Base-by-base conservation (phyloP, 1,139 yeast genomes). In the Geotrichum restrictum region DNA sequence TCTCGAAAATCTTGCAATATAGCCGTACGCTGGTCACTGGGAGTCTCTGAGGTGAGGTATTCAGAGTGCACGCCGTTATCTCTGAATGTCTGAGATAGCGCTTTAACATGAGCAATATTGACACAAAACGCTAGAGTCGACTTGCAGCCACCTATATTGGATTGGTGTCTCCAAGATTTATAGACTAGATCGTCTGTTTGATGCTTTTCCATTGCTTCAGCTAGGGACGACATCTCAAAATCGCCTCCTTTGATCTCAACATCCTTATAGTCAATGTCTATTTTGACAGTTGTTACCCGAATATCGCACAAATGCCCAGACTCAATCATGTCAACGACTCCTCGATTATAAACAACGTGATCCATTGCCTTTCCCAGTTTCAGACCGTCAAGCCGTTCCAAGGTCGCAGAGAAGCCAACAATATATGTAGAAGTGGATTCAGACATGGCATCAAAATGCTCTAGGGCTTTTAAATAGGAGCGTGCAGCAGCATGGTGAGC, bases 401-500 rank as follows among this genome's bases (percentile, higher is more conserved):
- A 65, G 0, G 98, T 91, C 0, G 98, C 98, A 6, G 96, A 85
- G 62, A 93, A 88, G 1, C 98, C 98, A 18, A 88, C 73, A 0
- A 88, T 81, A 7, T 81, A 77, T 0, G 82, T 72, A 1, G 69
- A 68, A 21, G 46, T 38, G 55, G 81, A 74, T 0, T 72, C 66
- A 1, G 65, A 63, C 19, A 63, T 64, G 1, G 88, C 86, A 0
- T 74, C 72, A 62, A 91, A 70, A 51, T 86, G 76, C 3, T 73
- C 65, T 51, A 88, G 68, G 1, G 89, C 75, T 41, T 75, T 74
- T 14, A 70, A 45, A 74, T 93, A 93, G 0, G 91, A 76, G 13
- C 68, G 63, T 0, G 96, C 93, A 0, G 88, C 85, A 0, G 96
- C 85, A 69, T 91, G 98, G 63, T 91, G 98, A 47, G 96, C 95